Base-by-base conservation (phyloP, 805 yeast species). In the Wickerhamomyces sydowiorum region DNA sequence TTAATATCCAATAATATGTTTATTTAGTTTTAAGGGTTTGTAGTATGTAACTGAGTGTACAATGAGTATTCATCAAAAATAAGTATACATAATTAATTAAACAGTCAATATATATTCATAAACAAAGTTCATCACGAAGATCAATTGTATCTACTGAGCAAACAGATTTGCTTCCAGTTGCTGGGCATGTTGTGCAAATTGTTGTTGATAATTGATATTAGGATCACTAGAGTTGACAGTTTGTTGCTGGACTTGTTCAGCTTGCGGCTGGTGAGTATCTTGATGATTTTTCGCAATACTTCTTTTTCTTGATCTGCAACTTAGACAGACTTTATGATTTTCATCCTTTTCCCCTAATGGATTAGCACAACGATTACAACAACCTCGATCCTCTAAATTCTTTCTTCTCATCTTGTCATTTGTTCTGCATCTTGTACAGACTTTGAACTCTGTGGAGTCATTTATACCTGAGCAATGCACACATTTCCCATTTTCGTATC, bases 401-500 rank as follows among this genome's bases (percentile, higher is more conserved):
- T 74, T 66, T 44, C 86, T 60, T 47, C 86, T 65, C 37, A 73
- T 61, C 53, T 74, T 77, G 54, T 80, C 86, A 49, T 76, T 78
- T 37, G 69, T 75, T 44, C 86, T 66, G 56, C 87, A 81, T 47
- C 85, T 63, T 45, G 70, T 64, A 54, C 87, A 81, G n/a, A 81
- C 86, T 54, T 80, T 80, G 59, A 65, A 80, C 40, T 66, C 67
- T 1, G 72, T 65, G 15, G 61, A 52, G 29, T 69, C 73, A 41
- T 70, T 70, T 7, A 80, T 78, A 3, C 85, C 84, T 1, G 80
- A 67, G 47, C 87, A 81, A 53, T 81, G 86, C 14, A 81, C 83
- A 61, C 87, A 81, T 51, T 72, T 73, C 1, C 87, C 86, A 48
- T 70, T 73, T 12, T 78, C 76, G 6, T 77, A 82, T 32, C 87